Conservation (phyloP, 164 flowering plant genomes). For the Sedum album region DNA sequence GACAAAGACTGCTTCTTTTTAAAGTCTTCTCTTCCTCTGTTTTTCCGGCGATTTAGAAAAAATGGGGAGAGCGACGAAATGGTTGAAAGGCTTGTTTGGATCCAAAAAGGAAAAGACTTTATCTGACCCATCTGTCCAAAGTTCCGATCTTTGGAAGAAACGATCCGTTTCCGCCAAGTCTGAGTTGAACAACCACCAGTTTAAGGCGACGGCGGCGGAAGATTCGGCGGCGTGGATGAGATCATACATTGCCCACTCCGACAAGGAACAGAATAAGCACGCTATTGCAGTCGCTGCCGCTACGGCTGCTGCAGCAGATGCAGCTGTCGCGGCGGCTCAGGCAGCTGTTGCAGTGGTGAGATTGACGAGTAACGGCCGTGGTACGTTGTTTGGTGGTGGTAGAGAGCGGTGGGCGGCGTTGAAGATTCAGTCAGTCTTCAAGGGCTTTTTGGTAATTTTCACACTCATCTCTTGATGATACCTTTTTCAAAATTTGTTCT, state of each 20-base stretch:
- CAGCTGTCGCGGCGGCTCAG: conserved; percentile 89
- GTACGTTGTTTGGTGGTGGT: conserved; percentile 50
- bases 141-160: conserved; percentile 16
- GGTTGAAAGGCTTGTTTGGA: conserved; percentile 55
- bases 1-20: background rate
- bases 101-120: conserved; percentile 23
- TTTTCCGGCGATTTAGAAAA: background rate
- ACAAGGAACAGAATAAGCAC: conserved; percentile 74
- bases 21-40: background rate
- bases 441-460: conserved; percentile 61
- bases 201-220: conserved; percentile 35
- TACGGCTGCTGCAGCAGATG: conserved; percentile 91
- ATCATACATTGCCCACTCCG: conserved; percentile 45
- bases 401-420: conserved; percentile 66
- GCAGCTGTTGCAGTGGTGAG: conserved; percentile 84
- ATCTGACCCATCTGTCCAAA: conserved; percentile 8
- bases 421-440: conserved; percentile 67
- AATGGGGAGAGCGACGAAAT: conserved; percentile 54
- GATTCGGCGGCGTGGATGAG: conserved; percentile 46
- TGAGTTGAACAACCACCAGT: too few relatives aligned
- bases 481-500: too few relatives aligned
- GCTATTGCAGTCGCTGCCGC: conserved; percentile 98
- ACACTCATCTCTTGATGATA: background rate
- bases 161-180: conserved; percentile 8
- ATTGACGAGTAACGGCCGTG: conserved; percentile 72